Percentiles rank a stretch among this genome's conserved stretches.
phyloP scores from a whole-genome alignment of 352 stramenopile species.

The Globisporangium solare region DNA sequence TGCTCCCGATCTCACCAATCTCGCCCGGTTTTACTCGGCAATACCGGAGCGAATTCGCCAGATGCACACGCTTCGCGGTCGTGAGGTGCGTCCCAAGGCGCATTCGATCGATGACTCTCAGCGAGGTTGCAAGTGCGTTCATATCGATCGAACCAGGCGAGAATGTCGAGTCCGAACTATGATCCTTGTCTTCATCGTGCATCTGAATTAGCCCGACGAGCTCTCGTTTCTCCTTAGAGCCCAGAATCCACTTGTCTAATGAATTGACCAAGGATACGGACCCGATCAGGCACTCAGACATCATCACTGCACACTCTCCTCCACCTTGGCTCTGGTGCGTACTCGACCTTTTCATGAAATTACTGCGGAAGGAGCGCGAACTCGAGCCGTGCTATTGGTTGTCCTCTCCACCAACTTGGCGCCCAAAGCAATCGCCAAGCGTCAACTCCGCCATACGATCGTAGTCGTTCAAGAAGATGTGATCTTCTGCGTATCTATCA shows the following conservation, averaged over 20 bases:
- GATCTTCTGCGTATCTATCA: conserved; percentile 23
- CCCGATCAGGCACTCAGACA: conserved; percentile 34
- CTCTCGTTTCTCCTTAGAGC: conserved; percentile 15
- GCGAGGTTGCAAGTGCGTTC: conserved; percentile 19
- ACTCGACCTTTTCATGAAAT: conserved; percentile 1
- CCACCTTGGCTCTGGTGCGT: not conserved
- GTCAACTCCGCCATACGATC: conserved; percentile 19
- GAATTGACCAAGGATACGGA: conserved; percentile 12
- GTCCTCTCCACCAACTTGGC: conserved; percentile 6
- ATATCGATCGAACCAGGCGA: conserved; percentile 1
- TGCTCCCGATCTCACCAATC: conserved; percentile 10
- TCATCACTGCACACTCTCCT: conserved; percentile 23
- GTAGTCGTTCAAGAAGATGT: conserved; percentile 31
- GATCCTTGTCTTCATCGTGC: conserved; percentile 12
- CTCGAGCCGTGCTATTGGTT: not conserved
- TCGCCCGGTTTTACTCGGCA: conserved; percentile 17
- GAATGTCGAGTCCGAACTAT: not conserved
- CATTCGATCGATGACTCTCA: conserved; percentile 29
- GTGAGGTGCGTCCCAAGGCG: conserved; percentile 15
- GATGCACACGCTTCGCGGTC: conserved; percentile 17
- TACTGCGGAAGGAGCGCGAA: not conserved
- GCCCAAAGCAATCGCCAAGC: conserved; percentile 21
- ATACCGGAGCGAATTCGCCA: conserved; percentile 22
- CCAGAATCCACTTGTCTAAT: not conserved
- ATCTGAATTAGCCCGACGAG: conserved; percentile 22